These are phyloP conservation scores for Pseudogymnoascus sp. DNA, from an alignment of 2,329 filamentous ascomycete species.

Conservation along the genomic window DNA sequence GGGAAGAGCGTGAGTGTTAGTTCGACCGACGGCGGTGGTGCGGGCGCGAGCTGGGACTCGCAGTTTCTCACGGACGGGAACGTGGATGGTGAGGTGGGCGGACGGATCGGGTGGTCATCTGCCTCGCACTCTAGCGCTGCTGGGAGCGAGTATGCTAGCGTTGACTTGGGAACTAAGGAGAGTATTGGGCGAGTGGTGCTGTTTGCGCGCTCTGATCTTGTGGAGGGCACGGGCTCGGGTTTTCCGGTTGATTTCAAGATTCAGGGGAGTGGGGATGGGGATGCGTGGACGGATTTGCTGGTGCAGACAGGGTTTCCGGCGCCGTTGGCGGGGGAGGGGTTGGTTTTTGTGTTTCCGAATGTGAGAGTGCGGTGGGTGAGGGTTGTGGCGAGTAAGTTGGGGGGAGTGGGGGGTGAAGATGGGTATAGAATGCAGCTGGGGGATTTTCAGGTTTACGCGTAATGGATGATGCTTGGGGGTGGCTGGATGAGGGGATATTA, in stretches of 20 bases:
- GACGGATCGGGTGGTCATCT: constrained; percentile 14
- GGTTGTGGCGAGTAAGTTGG: constrained; percentile 12
- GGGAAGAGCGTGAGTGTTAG: constrained; percentile 10
- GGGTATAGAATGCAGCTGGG: constrained; percentile 15
- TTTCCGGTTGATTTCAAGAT: constrained; percentile 15
- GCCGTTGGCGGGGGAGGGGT: constrained; percentile 12
- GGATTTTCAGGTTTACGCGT: constrained; percentile 14
- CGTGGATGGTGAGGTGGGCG: background rate
- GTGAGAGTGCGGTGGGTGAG: constrained; percentile 11
- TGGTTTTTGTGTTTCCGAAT: constrained; percentile 13
- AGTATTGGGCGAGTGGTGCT: constrained; percentile 15
- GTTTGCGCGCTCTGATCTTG: constrained; percentile 14
- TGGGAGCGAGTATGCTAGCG: constrained; percentile 12
- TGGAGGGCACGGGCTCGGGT: constrained; percentile 12
- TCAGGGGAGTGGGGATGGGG: constrained; percentile 12
- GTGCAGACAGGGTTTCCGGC: constrained; percentile 11
- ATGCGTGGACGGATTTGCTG: constrained; percentile 11
- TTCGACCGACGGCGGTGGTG: constrained; percentile 11
- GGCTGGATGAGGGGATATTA: background rate
- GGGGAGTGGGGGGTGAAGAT: constrained; percentile 9
- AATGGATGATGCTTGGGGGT: too few species aligned
- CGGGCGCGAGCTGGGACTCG: constrained; percentile 12
- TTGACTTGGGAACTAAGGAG: constrained; percentile 11
- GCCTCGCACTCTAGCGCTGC: constrained; percentile 5
- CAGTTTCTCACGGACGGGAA: background rate